Evolutionary conservation across 2,329 filamentous ascomycete species (phyloP).

Genomic region (Xylariaceae sp.): DNA sequence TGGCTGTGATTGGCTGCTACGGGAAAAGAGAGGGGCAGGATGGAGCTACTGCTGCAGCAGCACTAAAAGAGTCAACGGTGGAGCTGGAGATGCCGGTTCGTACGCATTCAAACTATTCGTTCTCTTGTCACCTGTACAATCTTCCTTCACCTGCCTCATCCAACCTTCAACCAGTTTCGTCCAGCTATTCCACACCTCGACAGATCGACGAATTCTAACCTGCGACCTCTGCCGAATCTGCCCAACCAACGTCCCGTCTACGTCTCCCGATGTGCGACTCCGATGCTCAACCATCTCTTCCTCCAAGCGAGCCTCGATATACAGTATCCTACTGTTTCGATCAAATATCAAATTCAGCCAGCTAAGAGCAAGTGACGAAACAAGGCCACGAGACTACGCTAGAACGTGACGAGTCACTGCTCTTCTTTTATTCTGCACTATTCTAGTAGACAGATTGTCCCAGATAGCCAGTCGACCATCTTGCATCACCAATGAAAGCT

Average conservation of each 20-base stretch:
- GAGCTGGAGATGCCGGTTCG: conserved; percentile 28
- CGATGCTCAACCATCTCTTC: conserved; percentile 29
- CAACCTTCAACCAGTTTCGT: conserved; percentile 10
- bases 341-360: conserved; percentile 1
- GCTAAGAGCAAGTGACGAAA: conserved; percentile 1
- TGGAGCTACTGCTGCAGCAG: conserved; percentile 18
- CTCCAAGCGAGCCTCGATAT: conserved; percentile 27
- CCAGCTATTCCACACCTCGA: too few relatives aligned
- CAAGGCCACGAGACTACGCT: background rate
- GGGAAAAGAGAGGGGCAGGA: conserved; percentile 33
- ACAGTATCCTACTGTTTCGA: conserved; percentile 1
- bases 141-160: conserved; percentile 19
- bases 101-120: conserved; percentile 14
- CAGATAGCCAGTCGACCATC: conserved; percentile 18
- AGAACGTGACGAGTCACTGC: background rate
- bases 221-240: conserved; percentile 18
- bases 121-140: conserved; percentile 7
- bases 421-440: background rate
- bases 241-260: conserved; percentile 19
- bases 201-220: too few relatives aligned
- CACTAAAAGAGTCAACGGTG: conserved; percentile 25
- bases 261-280: conserved; percentile 36
- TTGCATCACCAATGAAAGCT: conserved; percentile 17
- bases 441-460: background rate
- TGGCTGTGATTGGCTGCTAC: conserved; percentile 25